Evolutionary conservation across 768 basidiomycete genomes (phyloP).

Genomic region (Pleurotus salmoneostramineus): DNA sequence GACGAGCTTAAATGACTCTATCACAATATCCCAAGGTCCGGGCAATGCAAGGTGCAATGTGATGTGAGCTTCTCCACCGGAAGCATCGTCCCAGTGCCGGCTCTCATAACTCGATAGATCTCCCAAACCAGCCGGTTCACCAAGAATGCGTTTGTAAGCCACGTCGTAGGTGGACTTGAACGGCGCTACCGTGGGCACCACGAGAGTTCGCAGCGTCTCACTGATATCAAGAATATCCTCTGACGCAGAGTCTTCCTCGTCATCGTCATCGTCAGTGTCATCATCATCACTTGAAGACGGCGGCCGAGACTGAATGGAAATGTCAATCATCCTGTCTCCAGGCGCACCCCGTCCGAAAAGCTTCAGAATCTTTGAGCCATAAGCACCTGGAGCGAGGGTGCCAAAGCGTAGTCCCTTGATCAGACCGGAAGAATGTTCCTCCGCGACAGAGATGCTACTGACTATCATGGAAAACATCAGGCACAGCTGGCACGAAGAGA

Average conservation of each 20-base stretch:
- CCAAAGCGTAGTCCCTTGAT: constrained; percentile 76
- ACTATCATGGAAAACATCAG: constrained; percentile 28
- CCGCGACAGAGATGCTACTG: constrained; percentile 58
- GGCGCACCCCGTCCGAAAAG: constrained; percentile 58
- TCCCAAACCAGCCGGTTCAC: constrained; percentile 40
- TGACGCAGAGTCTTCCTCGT: constrained; percentile 15
- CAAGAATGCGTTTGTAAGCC: constrained; percentile 43
- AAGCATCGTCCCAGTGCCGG: constrained; percentile 46
- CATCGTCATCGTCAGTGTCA: constrained; percentile 13
- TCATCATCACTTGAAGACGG: constrained; percentile 12
- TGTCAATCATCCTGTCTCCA: constrained; percentile 73
- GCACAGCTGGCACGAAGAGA: not conserved
- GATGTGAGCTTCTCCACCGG: constrained; percentile 56
- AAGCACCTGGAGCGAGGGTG: constrained; percentile 52
- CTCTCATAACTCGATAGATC: constrained; percentile 53
- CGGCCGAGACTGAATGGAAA: constrained; percentile 69
- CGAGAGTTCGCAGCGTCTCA: constrained; percentile 66
- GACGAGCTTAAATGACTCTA: constrained; percentile 45
- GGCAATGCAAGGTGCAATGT: constrained; percentile 44
- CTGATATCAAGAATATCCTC: constrained; percentile 28
- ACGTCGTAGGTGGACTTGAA: constrained; percentile 53
- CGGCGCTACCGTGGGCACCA: constrained; percentile 63
- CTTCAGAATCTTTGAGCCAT: constrained; percentile 56
- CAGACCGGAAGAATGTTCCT: constrained; percentile 62
- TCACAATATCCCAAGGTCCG: constrained; percentile 53